These are phyloP conservation scores for Fusarium floridanum DNA, from an alignment of 2,329 filamentous ascomycete species.

Conservation along the genomic window DNA sequence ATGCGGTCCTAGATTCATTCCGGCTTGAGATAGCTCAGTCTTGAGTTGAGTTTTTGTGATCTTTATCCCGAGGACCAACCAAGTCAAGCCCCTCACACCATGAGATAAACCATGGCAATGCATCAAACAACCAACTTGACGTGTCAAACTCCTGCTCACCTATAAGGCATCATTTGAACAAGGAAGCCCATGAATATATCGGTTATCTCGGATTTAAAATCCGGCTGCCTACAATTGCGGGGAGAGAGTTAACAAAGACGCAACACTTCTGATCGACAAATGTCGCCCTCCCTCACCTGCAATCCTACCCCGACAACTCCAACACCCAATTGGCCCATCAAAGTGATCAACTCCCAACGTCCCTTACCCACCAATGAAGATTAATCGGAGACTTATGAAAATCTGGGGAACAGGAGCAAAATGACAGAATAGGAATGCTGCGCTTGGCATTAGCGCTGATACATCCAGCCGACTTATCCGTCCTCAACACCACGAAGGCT, in stretches of 20 bases:
- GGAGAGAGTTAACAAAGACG: neutral
- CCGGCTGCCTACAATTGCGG: neutral
- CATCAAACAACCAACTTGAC: neutral
- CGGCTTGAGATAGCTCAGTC: neutral
- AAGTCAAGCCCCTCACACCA: too few species aligned
- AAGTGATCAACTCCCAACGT: neutral
- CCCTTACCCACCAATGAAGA: neutral
- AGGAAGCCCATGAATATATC: neutral
- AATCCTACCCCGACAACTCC: neutral
- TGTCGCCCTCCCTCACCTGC: neutral
- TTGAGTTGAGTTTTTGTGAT: neutral
- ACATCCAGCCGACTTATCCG: conserved; percentile 12
- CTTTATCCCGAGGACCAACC: neutral
- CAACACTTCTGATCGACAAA: neutral
- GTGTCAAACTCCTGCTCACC: neutral
- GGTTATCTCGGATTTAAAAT: neutral
- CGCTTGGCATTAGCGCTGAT: conserved; percentile 8
- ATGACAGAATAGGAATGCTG: neutral
- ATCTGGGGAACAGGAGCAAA: neutral
- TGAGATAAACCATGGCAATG: neutral
- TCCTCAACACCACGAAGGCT: conserved; percentile 12
- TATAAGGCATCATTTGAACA: neutral
- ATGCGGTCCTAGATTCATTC: neutral
- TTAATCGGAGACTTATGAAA: neutral
- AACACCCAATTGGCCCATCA: neutral